A percentile compares a stretch with the other conserved stretches of the same genome.
Evolutionary conservation across 208 protist genomes (phyloP).

Genomic region (Trichomonas tenax): DNA sequence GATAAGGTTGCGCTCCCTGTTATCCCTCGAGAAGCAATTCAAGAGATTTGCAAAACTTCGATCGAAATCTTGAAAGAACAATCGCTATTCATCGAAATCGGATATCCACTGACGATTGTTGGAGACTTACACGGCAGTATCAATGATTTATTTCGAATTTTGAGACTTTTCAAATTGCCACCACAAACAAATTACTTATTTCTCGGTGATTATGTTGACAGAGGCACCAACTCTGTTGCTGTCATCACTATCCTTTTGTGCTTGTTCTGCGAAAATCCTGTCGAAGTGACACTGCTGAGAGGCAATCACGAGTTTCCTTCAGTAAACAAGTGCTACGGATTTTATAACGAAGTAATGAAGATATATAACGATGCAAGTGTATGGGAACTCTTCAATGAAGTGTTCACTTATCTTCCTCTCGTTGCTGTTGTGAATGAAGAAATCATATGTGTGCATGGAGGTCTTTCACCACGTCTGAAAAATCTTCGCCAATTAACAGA

Average conservation of each 20-base stretch:
- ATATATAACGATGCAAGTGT: too few relatives aligned
- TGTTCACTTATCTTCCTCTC: constrained; percentile 65
- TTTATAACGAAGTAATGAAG: too few relatives aligned
- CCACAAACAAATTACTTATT: constrained; percentile 75
- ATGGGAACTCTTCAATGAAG: constrained; percentile 59
- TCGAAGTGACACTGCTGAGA: constrained; percentile 60
- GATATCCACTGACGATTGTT: too few relatives aligned
- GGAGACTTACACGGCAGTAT: not conserved
- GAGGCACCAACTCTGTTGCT: constrained; percentile 91
- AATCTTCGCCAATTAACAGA: not conserved
- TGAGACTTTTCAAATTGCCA: not conserved
- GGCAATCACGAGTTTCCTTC: constrained; percentile 95
- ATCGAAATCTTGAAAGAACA: too few relatives aligned
- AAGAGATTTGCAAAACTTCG: too few relatives aligned
- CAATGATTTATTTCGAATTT: not conserved
- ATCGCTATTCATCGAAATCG: too few relatives aligned
- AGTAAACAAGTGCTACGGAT: constrained; percentile 95
- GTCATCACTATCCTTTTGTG: constrained; percentile 80
- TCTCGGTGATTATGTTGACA: constrained; percentile 95
- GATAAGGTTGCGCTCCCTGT: too few relatives aligned
- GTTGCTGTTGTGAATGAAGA: constrained; percentile 45
- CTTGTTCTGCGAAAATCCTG: constrained; percentile 61
- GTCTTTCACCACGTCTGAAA: constrained; percentile 47
- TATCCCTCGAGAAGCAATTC: too few relatives aligned
- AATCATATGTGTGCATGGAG: constrained; percentile 65